Base-by-base conservation (phyloP, 768 basidiomycete genomes). In the Tubosaeta brunneosetosa region DNA sequence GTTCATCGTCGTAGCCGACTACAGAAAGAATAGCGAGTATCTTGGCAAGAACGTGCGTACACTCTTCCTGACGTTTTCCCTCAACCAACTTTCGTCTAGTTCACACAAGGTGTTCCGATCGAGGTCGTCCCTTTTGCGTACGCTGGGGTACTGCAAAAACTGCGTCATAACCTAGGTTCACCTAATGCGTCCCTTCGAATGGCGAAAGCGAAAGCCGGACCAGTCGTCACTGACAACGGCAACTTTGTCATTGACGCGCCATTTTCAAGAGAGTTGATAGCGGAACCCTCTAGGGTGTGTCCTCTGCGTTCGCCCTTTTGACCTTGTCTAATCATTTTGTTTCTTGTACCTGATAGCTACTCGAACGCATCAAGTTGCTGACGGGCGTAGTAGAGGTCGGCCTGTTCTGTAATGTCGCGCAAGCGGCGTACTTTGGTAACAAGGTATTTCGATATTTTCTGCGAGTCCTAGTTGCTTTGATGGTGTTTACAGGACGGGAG, bases 361-460 rank as follows among this genome's bases (percentile, higher is more conserved):
- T 95, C 73, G 69, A 75, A 14, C 76, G 79, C 55, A 87, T 98
- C 64, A 98, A 97, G 76, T 82, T 95, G 80, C 77, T 98, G 54
- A 98, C 95, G 3, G 97, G 97, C 43, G 92, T 97, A 22, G 91
- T 98, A n/a, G 97, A 99, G 69, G 97, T 97, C 32, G 97, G 97
- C 1, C 70, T 99, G n/a, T 98, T 99, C 74, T 94, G 91, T 66
- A 76, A 84, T 49, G 86, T 97, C 78, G 94, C 89, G 5, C 82
- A 85, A 65, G 94, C 94, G 1, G 95, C 94, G n/a, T 98, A 97
- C 75, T 99, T 98, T 69, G 91, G 91, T 17, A 93, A 93, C 59
- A 76, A 82, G 72, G 90, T 88, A 41, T 42, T 37, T 49, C 12
- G 26, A 22, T 45, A 8, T 26, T 14, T 29, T 10, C 31, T 3